Evolutionary conservation across 176 grass and related monocot genomes (phyloP), one percentile per base, ranked within the genome.

Genomic region (Tillandsia fasciculata): DNA sequence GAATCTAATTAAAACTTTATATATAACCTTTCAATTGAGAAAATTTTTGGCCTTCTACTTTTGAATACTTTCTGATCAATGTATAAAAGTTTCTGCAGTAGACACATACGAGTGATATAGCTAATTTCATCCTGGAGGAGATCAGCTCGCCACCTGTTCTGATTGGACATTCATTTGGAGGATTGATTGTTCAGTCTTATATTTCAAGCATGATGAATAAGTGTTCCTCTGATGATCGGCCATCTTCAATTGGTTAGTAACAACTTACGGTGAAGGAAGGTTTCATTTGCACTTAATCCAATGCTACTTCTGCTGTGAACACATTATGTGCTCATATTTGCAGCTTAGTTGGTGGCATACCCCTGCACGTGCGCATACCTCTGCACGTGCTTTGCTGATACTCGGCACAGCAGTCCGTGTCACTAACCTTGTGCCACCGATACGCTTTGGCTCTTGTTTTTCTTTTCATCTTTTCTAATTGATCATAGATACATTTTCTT

Each of bases 81-180:
- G 70, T 83, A 29, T 79, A 24, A 72, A 81, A 87, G 49, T 65
- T 33, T 81, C 53, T 96, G 80, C 88, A 96, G 85, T 91, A 96
- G 92, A 91, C 81, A 33, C 86, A 96, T 87, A 73, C 78, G 70
- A 71, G 81, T 2, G 78, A 91, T 71, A 70, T 96, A 78, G 83
- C 85, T 74, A 88, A 96, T 91, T 96, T 91, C 75, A 89, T 91
- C 52, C 54, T 28, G 48, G 77, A 91, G 57, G 85, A 96, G 70
- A 59, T 91, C 23, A 52, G 64, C 61, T 64, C 14, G 4, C 76
- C 76, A 57, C 88, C 92, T 42, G 49, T 96, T 80, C 73, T 96
- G 42, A 84, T 96, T 78, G 92, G 92, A 26, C 88, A 96, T 84
- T 96, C 92, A 52, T 96, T 96, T 71, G 88, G 92, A 77, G 88